Percentiles rank a stretch among this genome's conserved stretches.
Evolutionary conservation across 805 yeast genomes (phyloP).

Genomic region (Saccharomycopsis sp.): DNA sequence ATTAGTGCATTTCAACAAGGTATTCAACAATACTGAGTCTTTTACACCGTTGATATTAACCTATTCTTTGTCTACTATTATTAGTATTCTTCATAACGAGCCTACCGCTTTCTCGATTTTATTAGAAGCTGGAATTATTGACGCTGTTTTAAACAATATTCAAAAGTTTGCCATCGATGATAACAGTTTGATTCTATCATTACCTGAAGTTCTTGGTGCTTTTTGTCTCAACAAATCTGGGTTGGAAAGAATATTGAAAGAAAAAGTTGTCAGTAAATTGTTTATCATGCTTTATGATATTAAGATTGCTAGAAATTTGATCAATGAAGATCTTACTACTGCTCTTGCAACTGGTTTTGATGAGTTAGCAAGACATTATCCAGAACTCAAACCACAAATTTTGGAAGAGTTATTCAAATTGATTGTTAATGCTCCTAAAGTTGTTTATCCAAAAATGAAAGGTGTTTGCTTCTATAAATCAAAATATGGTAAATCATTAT

Average conservation of each 20-base stretch:
- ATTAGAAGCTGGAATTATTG: conserved; percentile 67
- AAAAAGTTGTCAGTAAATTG: conserved; percentile 31
- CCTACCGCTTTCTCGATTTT: conserved; percentile 80
- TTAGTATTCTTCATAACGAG: conserved; percentile 73
- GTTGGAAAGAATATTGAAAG: conserved; percentile 38
- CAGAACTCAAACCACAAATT: conserved; percentile 54
- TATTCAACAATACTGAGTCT: conserved; percentile 42
- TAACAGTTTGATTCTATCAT: conserved; percentile 43
- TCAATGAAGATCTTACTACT: conserved; percentile 41
- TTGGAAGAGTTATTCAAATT: conserved; percentile 35
- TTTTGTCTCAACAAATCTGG: conserved; percentile 72
- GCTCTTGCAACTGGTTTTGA: conserved; percentile 62
- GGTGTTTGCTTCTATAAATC: conserved; percentile 32
- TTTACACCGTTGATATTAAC: conserved; percentile 64
- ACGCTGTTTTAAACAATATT: conserved; percentile 50
- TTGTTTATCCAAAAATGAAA: conserved; percentile 29
- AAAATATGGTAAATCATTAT: conserved; percentile 30
- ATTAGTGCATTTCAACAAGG: conserved; percentile 46
- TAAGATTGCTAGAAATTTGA: conserved; percentile 42
- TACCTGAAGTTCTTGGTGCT: conserved; percentile 76
- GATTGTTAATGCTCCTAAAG: conserved; percentile 34
- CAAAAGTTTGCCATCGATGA: conserved; percentile 45
- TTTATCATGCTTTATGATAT: conserved; percentile 41
- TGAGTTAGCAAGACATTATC: conserved; percentile 75
- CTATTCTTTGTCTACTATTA: conserved; percentile 50